Conservation (phyloP, 139 green algal genomes). For the Closterium sp. region DNA sequence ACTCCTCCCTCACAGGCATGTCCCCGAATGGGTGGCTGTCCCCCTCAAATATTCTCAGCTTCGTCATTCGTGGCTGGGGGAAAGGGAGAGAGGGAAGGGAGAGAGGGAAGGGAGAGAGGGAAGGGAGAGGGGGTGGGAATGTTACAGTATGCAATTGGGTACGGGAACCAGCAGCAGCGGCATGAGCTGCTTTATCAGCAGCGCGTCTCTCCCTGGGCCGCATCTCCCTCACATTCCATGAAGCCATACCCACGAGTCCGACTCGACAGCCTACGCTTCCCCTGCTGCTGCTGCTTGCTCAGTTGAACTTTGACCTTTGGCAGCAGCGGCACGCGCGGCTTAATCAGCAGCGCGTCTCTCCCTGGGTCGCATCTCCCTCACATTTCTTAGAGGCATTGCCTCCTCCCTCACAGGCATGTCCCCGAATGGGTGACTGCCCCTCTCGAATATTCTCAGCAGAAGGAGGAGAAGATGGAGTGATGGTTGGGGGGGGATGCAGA, state of each 20-base stretch:
- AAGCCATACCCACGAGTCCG: too few species aligned
- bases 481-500: too few species aligned
- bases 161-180: neutral
- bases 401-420: slow-evolving; percentile 36
- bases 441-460: slow-evolving; percentile 57
- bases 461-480: too few species aligned
- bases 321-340: neutral
- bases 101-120: too few species aligned
- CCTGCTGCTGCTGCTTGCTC: too few species aligned
- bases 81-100: neutral
- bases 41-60: slow-evolving; percentile 58
- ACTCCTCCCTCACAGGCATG: slow-evolving; percentile 24
- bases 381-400: slow-evolving; percentile 19
- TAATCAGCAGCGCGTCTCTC: slow-evolving; percentile 14
- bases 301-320: slow-evolving; percentile 58
- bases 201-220: slow-evolving; percentile 31
- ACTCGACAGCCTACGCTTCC: too few species aligned
- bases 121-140: too few species aligned
- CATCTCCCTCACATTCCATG: slow-evolving; percentile 38
- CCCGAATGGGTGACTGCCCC: slow-evolving; percentile 51
- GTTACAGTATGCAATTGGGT: too few species aligned
- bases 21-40: slow-evolving; percentile 54
- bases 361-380: slow-evolving; percentile 42
- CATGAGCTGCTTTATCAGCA: neutral
- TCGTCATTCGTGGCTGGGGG: slow-evolving; percentile 32